Evolutionary conservation across 768 basidiomycete species (phyloP).

Genomic region (Hygrophorus pudorinus): DNA sequence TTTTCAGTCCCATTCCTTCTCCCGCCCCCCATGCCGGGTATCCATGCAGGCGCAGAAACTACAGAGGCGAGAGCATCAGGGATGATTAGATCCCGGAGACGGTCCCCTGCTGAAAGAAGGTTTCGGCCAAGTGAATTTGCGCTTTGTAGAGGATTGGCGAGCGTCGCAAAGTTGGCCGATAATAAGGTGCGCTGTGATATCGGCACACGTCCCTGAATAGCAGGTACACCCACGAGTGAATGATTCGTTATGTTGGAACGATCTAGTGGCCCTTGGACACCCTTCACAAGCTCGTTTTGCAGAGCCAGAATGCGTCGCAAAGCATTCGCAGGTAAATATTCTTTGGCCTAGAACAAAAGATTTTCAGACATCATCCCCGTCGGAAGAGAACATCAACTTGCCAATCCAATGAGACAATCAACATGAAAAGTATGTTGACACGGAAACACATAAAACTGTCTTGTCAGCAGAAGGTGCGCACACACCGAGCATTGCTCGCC

Average conservation of each 20-base stretch:
- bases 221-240: conserved; percentile 14
- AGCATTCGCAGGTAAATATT: conserved; percentile 73
- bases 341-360: conserved; percentile 61
- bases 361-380: conserved; percentile 3
- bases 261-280: conserved; percentile 23
- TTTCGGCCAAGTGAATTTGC: conserved; percentile 67
- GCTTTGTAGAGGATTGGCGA: conserved; percentile 46
- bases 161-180: conserved; percentile 59
- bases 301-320: conserved; percentile 80
- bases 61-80: conserved; percentile 87
- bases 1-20: conserved; percentile 40
- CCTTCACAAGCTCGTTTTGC: conserved; percentile 75
- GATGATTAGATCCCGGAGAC: conserved; percentile 82
- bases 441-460: conserved; percentile 98
- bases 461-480: conserved; percentile 59
- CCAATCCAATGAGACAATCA: conserved; percentile 91
- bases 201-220: conserved; percentile 30
- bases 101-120: conserved; percentile 82
- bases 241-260: conserved; percentile 24
- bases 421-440: conserved; percentile 98
- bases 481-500: conserved; percentile 84
- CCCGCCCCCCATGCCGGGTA: conserved; percentile 54
- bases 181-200: conserved; percentile 54
- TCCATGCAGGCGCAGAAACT: conserved; percentile 72
- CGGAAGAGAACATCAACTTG: conserved; percentile 30